Conservation (phyloP, 257 asterid genomes). For the Nyctanthes arbortristis region DNA sequence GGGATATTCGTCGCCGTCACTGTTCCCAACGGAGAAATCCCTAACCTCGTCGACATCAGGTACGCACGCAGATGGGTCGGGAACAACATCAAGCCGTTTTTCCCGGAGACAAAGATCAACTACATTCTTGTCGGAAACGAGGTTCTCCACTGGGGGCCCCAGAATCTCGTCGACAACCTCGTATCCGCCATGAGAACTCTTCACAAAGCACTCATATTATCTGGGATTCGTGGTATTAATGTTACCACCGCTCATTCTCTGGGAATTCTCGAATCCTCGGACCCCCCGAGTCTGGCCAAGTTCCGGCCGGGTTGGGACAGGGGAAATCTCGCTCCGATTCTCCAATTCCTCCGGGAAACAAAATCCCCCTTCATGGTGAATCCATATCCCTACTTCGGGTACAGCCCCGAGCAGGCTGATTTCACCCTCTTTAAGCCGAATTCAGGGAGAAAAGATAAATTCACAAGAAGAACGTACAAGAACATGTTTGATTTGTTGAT, state of each 20-base stretch:
- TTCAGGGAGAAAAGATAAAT: constrained; percentile 38
- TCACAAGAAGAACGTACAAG: constrained; percentile 41
- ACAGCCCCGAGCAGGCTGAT: constrained; percentile 43
- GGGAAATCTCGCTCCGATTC: constrained; percentile 59
- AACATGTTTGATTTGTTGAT: constrained; percentile 76
- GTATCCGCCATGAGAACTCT: constrained; percentile 68
- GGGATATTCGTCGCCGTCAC: constrained; percentile 76
- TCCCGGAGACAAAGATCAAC: constrained; percentile 62
- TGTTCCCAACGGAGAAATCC: constrained; percentile 80
- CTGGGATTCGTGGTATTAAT: constrained; percentile 44
- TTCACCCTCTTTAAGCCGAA: constrained; percentile 47
- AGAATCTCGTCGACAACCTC: constrained; percentile 55
- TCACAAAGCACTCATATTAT: constrained; percentile 45
- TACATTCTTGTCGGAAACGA: constrained; percentile 81
- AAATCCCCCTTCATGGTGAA: constrained; percentile 82
- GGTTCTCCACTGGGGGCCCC: constrained; percentile 93
- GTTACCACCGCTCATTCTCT: constrained; percentile 79
- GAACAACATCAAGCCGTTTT: constrained; percentile 57
- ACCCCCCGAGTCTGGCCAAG: constrained; percentile 65
- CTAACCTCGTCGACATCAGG: constrained; percentile 41
- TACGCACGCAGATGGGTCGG: constrained; percentile 55
- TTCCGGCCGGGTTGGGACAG: constrained; percentile 85
- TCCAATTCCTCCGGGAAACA: constrained; percentile 63
- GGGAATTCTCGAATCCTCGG: constrained; percentile 59
- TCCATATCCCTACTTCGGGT: constrained; percentile 87